A percentile compares a stretch with the other conserved stretches of the same genome.
Evolutionary conservation across 2,329 filamentous ascomycete genomes (phyloP).

Genomic region (Trichophyton schoenleinii): DNA sequence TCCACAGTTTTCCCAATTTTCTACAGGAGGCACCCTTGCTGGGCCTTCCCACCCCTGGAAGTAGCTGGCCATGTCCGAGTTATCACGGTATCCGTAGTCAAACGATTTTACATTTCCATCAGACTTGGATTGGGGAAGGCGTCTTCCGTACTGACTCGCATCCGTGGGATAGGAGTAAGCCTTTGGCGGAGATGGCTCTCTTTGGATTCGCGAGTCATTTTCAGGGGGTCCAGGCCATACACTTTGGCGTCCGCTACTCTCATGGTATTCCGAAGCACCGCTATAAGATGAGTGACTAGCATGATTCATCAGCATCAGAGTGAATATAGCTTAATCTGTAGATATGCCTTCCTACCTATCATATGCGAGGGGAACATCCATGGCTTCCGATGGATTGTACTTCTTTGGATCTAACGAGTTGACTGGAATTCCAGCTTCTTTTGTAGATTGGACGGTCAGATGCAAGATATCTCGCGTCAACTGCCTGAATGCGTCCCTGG

Average conservation of each 20-base stretch:
- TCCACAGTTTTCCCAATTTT: background rate
- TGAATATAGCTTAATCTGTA: conserved; percentile 6
- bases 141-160: conserved; percentile 9
- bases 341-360: conserved; percentile 16
- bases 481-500: conserved; percentile 11
- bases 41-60: conserved; percentile 8
- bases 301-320: background rate
- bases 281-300: conserved; percentile 17
- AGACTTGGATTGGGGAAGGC: conserved; percentile 15
- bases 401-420: conserved; percentile 12
- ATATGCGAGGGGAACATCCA: conserved; percentile 21
- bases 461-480: conserved; percentile 15
- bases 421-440: conserved; percentile 2
- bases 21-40: background rate
- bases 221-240: conserved; percentile 15
- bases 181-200: conserved; percentile 11
- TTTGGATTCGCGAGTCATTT: conserved; percentile 6
- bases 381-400: conserved; percentile 14
- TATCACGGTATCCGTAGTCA: conserved; percentile 6
- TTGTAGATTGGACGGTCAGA: conserved; percentile 10
- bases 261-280: conserved; percentile 18
- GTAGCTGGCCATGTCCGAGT: background rate
- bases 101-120: conserved; percentile 14
- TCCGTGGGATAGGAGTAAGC: conserved; percentile 15
- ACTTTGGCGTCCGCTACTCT: conserved; percentile 18